Evolutionary conservation across 228 moss, liverwort and hornwort genomes (phyloP), one percentile per base, ranked within the genome.

Genomic region (Sphagnum fallax): DNA sequence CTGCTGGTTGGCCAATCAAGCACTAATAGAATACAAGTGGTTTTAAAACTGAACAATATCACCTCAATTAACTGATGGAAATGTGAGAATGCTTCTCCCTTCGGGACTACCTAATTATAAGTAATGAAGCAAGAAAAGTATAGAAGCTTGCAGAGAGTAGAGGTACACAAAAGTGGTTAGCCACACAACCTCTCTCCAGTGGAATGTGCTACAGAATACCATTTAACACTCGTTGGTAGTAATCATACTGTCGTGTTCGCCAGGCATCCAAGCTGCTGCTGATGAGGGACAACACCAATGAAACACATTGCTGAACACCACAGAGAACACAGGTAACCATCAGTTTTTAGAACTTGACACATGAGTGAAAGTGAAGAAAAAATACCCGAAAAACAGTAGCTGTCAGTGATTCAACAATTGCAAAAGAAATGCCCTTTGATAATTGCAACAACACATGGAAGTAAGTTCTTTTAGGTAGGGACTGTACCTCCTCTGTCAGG

Each of bases 231-330:
- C 93, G 93, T 76, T 97, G 97, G 77, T 97, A 97, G 73, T 97
- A 97, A 90, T 97, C 97, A 72, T 97, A 97, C 65, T 97, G 97
- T 67, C 97, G 83, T 12, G 93, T 90, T 65, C 97, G 90, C 97
- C 97, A 97, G 66, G 97, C 97, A 89, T 97, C 97, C 83, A 97
- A 77, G 80, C 97, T 97, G 82, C 81, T 97, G 80, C 87, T 90
- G 75, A 97, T 93, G 58, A 97, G 90, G 65, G 93, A 88, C 77
- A 97, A 88, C 64, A 97, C 97, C 72, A 93, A 90, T 52, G 97
- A 91, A 64, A 97, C 93, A 72, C 97, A 97, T 97, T 97, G 97
- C 97, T 97, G 97, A 65, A 72, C 47, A 79, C 13, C 13, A 32
- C 13, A 53, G 16, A n/a, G 58, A 69, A 11, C 14, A 16, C n/a